Base-by-base conservation (phyloP, 2,329 filamentous ascomycete species). In the Exophiala xenobiotica region DNA sequence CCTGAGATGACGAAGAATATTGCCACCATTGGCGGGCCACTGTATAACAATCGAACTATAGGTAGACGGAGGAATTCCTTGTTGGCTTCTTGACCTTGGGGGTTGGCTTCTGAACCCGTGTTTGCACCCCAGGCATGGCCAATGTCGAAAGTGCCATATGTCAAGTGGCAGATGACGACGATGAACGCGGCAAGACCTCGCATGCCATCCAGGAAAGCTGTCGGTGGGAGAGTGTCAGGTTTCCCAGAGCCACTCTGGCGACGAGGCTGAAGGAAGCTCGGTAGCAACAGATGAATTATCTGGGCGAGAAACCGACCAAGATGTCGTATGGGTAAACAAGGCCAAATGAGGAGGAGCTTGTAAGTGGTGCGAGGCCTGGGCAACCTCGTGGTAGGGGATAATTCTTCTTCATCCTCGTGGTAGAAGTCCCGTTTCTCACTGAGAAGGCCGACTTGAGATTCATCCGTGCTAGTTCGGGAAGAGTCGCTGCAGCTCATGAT, bases 1-100 rank as follows among this genome's bases (percentile, higher is more conserved):
- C 73, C 74, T 6, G 72, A 75, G 20, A 76, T 69, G 26, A 76
- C 68, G 58, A 76, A 76, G 63, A 76, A 76, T 29, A 75, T 70
- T 39, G 68, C 67, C 11, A 76, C 73, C 51, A 61, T 61, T 7
- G 58, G 58, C 11, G 58, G 58, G 4, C 58, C 58, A 18, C 53
- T 57, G 24, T 61, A 61, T n/a, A 61, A 42, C 5, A 61, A 48
- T 19, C 58, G 53, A 19, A 61, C 44, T 4, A 59, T 50, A 1
- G 58, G 58, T 23, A 61, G 38, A 11, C 57, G 58, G 1, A 61
- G 19, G 12, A 57, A 52, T 16, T 41, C 37, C 22, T 22, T 44
- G 49, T 54, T 52, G 18, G 18, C 41, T 19, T 29, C 24, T 20
- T 27, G n/a, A 26, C 29, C 20, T 18, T 27, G 18, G 31, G 29